Evolutionary conservation across 805 yeast species (phyloP).

Genomic region (Sungouiozyma ichnusensis): DNA sequence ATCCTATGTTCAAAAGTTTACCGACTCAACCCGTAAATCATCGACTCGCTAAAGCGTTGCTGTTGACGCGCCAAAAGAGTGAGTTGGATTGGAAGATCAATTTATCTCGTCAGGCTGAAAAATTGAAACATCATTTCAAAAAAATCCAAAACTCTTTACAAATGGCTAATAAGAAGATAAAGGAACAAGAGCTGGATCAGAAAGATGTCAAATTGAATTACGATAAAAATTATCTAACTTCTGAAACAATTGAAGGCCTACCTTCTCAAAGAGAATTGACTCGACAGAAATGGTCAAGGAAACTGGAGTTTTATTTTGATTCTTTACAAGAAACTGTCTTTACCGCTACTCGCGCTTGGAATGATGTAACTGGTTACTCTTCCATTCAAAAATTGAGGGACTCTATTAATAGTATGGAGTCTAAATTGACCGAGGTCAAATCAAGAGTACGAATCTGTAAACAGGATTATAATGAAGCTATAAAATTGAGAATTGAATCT

Average conservation of each 20-base stretch:
- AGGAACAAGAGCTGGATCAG: slow-evolving; percentile 30
- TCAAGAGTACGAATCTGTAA: slow-evolving; percentile 40
- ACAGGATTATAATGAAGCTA: slow-evolving; percentile 45
- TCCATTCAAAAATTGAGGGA: slow-evolving; percentile 62
- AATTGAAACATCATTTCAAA: slow-evolving; percentile 8
- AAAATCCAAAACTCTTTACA: slow-evolving; percentile 29
- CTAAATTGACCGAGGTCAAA: slow-evolving; percentile 39
- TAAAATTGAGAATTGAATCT: slow-evolving; percentile 51
- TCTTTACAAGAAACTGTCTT: slow-evolving; percentile 48
- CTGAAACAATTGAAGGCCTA: slow-evolving; percentile 27
- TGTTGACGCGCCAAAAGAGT: neutral
- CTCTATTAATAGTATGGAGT: slow-evolving; percentile 48
- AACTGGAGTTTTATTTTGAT: slow-evolving; percentile 39
- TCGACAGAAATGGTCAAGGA: slow-evolving; percentile 34
- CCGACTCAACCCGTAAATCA: too few relatives aligned
- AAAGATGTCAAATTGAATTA: slow-evolving; percentile 26
- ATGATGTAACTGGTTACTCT: slow-evolving; percentile 87
- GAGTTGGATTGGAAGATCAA: neutral
- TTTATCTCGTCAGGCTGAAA: neutral
- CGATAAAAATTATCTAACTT: slow-evolving; percentile 28
- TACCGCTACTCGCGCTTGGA: slow-evolving; percentile 57
- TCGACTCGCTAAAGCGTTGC: too few relatives aligned
- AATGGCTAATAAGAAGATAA: slow-evolving; percentile 30
- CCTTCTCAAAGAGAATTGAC: slow-evolving; percentile 38
- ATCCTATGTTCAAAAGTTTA: too few relatives aligned